phyloP scores from a whole-genome alignment of 805 yeast genomes.

The Monosporozyma servazzii region DNA sequence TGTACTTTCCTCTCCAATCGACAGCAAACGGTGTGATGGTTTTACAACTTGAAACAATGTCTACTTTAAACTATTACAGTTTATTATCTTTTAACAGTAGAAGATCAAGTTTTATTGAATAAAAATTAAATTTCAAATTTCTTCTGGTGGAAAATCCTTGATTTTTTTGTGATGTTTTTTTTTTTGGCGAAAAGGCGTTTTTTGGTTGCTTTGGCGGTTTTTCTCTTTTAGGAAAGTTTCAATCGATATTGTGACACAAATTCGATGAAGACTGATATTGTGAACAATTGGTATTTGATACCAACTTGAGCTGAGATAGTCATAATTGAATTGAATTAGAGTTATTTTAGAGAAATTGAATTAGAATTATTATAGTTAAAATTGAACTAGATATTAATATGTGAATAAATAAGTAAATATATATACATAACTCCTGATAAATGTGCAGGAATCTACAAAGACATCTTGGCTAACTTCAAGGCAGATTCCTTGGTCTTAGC shows the following conservation, averaged over 20 bases:
- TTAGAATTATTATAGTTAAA: no score
- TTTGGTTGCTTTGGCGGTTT: neutral
- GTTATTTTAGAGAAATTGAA: no score
- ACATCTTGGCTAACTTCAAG: constrained; percentile 54
- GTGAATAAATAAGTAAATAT: neutral
- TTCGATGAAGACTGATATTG: no score
- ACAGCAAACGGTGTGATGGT: neutral
- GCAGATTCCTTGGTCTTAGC: constrained; percentile 74
- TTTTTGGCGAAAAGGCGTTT: neutral
- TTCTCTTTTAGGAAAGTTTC: neutral
- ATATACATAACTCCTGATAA: neutral
- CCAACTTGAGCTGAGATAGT: no score
- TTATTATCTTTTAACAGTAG: neutral
- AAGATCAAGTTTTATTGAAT: neutral
- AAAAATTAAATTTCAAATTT: neutral
- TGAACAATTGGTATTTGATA: no score
- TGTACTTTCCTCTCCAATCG: neutral
- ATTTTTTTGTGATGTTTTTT: no score
- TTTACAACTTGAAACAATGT: neutral
- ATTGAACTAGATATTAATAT: neutral
- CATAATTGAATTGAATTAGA: no score
- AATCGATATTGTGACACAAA: neutral
- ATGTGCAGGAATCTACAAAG: constrained; percentile 16
- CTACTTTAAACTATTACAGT: neutral
- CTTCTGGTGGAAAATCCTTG: neutral